phyloP scores from a whole-genome alignment of 495 filamentous ascomycete genomes.

The Friedmanniomyces endolithicus region DNA sequence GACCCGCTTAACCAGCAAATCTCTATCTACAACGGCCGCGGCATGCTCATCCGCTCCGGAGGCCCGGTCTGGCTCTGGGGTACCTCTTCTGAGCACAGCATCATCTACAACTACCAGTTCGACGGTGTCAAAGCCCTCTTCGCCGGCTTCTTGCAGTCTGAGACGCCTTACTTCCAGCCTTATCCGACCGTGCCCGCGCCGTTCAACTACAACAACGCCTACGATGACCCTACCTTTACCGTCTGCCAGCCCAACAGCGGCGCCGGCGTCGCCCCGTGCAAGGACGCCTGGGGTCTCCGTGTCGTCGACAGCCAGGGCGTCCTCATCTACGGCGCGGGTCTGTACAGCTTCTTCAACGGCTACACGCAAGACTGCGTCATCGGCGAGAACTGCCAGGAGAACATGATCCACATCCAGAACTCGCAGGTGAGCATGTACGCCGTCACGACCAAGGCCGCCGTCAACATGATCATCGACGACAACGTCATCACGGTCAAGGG shows the following conservation, averaged over 20 bases:
- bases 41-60: constrained; percentile 42
- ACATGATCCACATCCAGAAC: constrained; percentile 40
- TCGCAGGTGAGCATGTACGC: constrained; percentile 38
- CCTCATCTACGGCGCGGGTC: constrained; percentile 47
- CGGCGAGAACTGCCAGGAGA: constrained; percentile 40
- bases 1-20: constrained; percentile 28
- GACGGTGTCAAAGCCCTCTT: constrained; percentile 55
- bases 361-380: constrained; percentile 32
- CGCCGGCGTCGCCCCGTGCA: constrained; percentile 25
- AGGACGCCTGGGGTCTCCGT: constrained; percentile 44
- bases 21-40: constrained; percentile 35
- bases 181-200: constrained; percentile 26
- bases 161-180: constrained; percentile 47
- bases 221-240: constrained; percentile 31
- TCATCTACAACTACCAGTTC: constrained; percentile 74
- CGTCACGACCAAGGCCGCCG: constrained; percentile 20
- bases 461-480: constrained; percentile 23
- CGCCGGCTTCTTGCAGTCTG: constrained; percentile 69
- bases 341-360: constrained; percentile 65
- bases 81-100: constrained; percentile 64
- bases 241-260: constrained; percentile 20
- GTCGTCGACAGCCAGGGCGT: constrained; percentile 27
- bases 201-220: constrained; percentile 23
- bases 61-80: constrained; percentile 51
- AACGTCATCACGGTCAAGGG: constrained; percentile 13